Base-by-base conservation (phyloP, 305 asterid genomes). In the Rubia tinctorum region DNA sequence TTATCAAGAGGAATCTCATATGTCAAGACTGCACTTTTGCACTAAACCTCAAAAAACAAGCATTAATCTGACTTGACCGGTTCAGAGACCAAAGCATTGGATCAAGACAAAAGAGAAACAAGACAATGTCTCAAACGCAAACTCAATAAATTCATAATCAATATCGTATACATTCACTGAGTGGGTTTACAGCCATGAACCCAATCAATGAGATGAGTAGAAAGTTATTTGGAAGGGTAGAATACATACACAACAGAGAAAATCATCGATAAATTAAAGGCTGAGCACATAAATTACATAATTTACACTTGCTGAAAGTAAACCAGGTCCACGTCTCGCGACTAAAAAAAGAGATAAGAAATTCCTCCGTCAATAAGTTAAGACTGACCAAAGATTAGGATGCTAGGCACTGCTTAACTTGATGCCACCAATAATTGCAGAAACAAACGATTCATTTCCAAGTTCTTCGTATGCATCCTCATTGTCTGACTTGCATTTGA, bases 311-410 rank as follows among this genome's bases (percentile, higher is more conserved):
- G 85, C 79, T 30, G 72, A 78, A 76, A 63, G 79, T 22, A 68
- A 70, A 71, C 66, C 75, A 75, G 75, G 73, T 58, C 66, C 81
- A 73, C 79, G 51, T 79, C 27, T 81, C 74, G 76, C 82, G 68
- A 76, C 69, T 66, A 61, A 45, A 40, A 53, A 72, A 66, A 64
- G 43, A 68, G 56, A 59, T 30, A 12, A 69, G 62, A 64, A 66
- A 25, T 63, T n/a, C 69, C 58, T 71, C 25, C 72, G 66, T 73
- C 43, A 69, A 71, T 74, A 81, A 53, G 72, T 53, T 71, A 75
- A 66, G 66, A 75, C 88, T 84, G 80, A 86, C 87, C 77, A 68
- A 71, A 49, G 75, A 71, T 75, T 87, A 77, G 78, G 88, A 87
- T 30, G 34, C 34, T 30, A 30, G 34, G 34, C 34, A 30, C 3